Base-by-base conservation (phyloP, 78 protist species). In the Dictyostelium purpureum region DNA sequence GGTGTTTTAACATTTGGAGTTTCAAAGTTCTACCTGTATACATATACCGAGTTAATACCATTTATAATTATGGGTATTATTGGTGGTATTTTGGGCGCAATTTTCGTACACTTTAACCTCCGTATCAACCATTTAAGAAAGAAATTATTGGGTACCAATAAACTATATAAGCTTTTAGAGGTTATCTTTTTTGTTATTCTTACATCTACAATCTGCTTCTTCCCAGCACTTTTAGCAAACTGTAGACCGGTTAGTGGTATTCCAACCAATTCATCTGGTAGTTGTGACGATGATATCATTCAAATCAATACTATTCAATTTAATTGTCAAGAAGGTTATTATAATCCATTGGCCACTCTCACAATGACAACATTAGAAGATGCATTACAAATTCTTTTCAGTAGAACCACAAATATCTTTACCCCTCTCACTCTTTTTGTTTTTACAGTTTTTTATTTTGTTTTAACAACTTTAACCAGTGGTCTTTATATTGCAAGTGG, bases 61-160 rank as follows among this genome's bases (percentile, higher is more conserved):
- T 96, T 97, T 24, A 33, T 78, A 26, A 6, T 87, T n/a, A 56
- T 97, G 82, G 97, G 97, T 33, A 77, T 89, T 10, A 7, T 71
- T 51, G 97, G 97, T 21, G 98, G 98, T 0, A 59, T 96, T 18
- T 24, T 95, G n/a, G 98, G 98, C 37, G 96, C 97, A 26, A 18
- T 75, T 1, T 97, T 93, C 26, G 94, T 90, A 0, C 63, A 74
- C 49, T 10, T 78, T 11, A 90, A 90, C 31, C 42, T 90, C 1
- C 65, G 88, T 26, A 37, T 90, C 40, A 90, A 90, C 52, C 67
- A 90, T 52, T 70, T 38, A 10, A 65, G 94, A 47, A 77, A 81
- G 43, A 59, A 38, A 40, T 38, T 21, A 0, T 14, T 79, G 2
- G 71, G 45, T 31, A 21, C 19, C 4, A 57, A 70, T 26, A 56